Evolutionary conservation across 164 flowering plant species (phyloP).

Genomic region (Aristolochia californica): DNA sequence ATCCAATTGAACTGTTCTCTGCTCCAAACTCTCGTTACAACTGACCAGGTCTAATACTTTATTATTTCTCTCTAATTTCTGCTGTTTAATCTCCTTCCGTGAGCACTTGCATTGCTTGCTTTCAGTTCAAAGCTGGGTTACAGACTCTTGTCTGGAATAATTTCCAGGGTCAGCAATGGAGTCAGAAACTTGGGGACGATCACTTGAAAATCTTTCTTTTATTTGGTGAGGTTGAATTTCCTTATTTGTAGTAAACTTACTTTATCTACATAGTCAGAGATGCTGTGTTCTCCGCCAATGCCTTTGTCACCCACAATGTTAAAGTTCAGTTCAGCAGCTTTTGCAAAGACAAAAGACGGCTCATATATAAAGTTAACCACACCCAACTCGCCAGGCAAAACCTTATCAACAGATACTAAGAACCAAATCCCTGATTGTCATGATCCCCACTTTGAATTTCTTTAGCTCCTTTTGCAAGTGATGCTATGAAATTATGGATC

Average conservation of each 20-base stretch:
- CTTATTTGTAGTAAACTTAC: slow-evolving; percentile 71
- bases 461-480: slow-evolving; percentile 56
- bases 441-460: slow-evolving; percentile 27
- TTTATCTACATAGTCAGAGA: slow-evolving; percentile 79
- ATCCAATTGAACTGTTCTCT: slow-evolving; percentile 41
- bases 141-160: slow-evolving; percentile 46
- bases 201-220: slow-evolving; percentile 45
- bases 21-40: slow-evolving; percentile 48
- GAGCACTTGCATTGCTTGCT: slow-evolving; percentile 29
- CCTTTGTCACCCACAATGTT: slow-evolving; percentile 40
- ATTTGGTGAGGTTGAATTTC: slow-evolving; percentile 26
- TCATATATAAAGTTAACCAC: slow-evolving; percentile 49
- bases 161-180: slow-evolving; percentile 51
- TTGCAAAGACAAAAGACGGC: slow-evolving; percentile 53
- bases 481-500: slow-evolving; percentile 55
- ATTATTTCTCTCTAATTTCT: slow-evolving; percentile 64
- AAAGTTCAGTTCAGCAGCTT: slow-evolving; percentile 46
- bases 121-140: slow-evolving; percentile 36
- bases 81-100: slow-evolving; percentile 48
- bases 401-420: slow-evolving; percentile 36
- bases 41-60: slow-evolving; percentile 39
- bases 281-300: slow-evolving; percentile 38
- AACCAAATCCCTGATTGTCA: slow-evolving; percentile 29
- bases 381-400: slow-evolving; percentile 21
- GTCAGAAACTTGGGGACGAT: slow-evolving; percentile 39